Conservation (phyloP, 2,329 filamentous ascomycete species). For the Sporothrix mexicana region DNA sequence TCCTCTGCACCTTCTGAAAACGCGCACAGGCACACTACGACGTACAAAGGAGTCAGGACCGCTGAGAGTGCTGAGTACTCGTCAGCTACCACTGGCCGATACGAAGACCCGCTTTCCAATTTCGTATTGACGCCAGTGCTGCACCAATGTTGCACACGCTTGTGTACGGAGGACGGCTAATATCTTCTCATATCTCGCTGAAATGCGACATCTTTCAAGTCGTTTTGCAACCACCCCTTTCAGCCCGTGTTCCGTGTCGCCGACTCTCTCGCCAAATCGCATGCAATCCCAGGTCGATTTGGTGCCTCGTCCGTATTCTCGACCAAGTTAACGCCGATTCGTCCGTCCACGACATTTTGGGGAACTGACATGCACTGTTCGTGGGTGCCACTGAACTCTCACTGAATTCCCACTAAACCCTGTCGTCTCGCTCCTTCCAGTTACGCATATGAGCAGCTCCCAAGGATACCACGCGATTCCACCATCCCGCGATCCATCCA, state of each 20-base stretch:
- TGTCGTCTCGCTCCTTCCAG: constrained; percentile 30
- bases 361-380: constrained; percentile 31
- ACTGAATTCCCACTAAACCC: constrained; percentile 18
- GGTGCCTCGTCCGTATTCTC: background rate
- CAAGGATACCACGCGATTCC: background rate
- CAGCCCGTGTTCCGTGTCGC: constrained; percentile 23
- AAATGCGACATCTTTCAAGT: background rate
- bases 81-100: constrained; percentile 27
- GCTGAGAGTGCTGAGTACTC: background rate
- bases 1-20: background rate
- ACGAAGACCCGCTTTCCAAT: constrained; percentile 30
- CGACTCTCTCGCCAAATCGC: background rate
- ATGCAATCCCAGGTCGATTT: background rate
- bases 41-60: background rate
- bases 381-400: constrained; percentile 18
- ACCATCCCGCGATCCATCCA: background rate
- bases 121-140: constrained; percentile 25
- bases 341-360: background rate
- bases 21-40: background rate
- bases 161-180: background rate
- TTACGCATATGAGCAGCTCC: too few species aligned
- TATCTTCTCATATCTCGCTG: constrained; percentile 22
- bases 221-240: constrained; percentile 24
- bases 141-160: constrained; percentile 15
- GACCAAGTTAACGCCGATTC: constrained; percentile 4